phyloP scores from a whole-genome alignment of 2,329 filamentous ascomycete genomes.

The Mollisia scopiformis region DNA sequence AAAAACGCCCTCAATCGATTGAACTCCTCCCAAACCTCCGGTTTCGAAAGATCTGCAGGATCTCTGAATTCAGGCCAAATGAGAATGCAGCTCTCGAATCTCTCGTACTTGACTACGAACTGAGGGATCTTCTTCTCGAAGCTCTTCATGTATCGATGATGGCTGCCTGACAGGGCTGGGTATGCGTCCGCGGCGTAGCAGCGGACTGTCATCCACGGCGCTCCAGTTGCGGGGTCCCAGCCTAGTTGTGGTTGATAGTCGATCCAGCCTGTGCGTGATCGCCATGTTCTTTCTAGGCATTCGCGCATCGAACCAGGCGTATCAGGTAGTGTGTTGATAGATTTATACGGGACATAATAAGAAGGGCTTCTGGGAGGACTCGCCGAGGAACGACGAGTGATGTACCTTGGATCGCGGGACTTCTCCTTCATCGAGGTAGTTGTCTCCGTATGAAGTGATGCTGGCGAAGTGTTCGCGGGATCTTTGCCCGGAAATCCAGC shows the following conservation, averaged over 20 bases:
- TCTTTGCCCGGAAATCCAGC: not conserved
- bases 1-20: not conserved
- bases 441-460: not conserved
- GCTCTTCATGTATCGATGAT: not conserved
- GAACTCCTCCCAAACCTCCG: not conserved
- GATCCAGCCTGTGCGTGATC: not conserved
- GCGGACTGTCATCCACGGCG: slow-evolving; percentile 6
- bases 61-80: not conserved
- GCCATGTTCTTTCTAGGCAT: not conserved
- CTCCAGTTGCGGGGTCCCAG: not conserved
- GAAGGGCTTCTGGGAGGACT: too few relatives aligned
- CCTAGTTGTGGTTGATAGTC: not conserved
- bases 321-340: too few relatives aligned
- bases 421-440: not conserved
- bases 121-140: not conserved
- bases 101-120: not conserved
- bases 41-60: not conserved
- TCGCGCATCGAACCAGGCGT: too few relatives aligned
- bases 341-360: too few relatives aligned
- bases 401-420: not conserved
- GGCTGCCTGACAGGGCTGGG: not conserved
- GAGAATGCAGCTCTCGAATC: not conserved
- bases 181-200: slow-evolving; percentile 3
- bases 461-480: not conserved
- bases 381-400: too few relatives aligned